These are phyloP conservation scores for Trichoderma guizhouense DNA, from an alignment of 2,329 filamentous ascomycete genomes.

Conservation along the genomic window DNA sequence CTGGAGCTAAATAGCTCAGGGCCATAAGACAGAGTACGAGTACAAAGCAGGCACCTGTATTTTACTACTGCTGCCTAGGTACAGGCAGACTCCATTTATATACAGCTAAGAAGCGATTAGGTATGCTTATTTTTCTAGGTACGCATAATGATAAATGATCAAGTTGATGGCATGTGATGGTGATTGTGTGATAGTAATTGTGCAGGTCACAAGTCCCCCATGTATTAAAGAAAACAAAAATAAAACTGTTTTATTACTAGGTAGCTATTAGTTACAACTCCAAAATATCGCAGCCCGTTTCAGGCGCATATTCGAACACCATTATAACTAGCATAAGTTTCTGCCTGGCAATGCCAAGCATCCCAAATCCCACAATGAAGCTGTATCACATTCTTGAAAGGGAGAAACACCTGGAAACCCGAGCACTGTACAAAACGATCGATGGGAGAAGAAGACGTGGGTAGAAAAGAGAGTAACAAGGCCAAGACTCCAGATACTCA, in stretches of 20 bases:
- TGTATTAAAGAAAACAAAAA: not conserved
- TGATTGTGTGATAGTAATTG: not conserved
- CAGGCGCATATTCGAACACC: conserved; percentile 4
- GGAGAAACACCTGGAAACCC: not conserved
- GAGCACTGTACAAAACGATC: conserved; percentile 4
- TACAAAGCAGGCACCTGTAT: not conserved
- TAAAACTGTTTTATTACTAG: conserved; percentile 1
- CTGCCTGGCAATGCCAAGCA: not conserved
- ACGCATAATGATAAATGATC: not conserved
- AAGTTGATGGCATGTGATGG: not conserved
- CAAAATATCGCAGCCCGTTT: not conserved
- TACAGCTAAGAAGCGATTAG: not conserved
- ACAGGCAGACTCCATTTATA: not conserved
- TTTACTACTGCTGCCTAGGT: not conserved
- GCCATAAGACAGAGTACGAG: not conserved
- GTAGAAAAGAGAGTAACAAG: not conserved
- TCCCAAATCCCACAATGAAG: not conserved
- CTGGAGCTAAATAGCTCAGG: not conserved
- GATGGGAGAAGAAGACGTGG: conserved; percentile 1
- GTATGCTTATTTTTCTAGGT: not conserved
- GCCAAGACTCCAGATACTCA: not conserved
- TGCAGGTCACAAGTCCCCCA: not conserved
- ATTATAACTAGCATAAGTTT: conserved; percentile 2
- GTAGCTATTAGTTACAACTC: conserved; percentile 7
- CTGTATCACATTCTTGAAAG: not conserved